A percentile compares a stretch with the other conserved stretches of the same genome.
Evolutionary conservation across 2,329 filamentous ascomycete genomes (phyloP).

Genomic region (Xylaria sp.): DNA sequence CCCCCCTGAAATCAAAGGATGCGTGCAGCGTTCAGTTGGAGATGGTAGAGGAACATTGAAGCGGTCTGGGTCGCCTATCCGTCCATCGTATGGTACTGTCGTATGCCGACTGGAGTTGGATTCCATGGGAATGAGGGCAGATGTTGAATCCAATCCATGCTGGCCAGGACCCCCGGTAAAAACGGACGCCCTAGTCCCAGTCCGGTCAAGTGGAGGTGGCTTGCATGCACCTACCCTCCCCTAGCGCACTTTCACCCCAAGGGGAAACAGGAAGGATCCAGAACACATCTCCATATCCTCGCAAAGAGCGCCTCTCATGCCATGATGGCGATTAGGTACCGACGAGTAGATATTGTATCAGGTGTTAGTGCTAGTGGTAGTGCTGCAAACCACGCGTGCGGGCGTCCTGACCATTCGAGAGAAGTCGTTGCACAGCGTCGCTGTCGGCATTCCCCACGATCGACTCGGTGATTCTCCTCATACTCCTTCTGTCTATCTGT

Average conservation of each 20-base stretch:
- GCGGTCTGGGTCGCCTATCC: background rate
- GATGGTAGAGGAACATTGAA: background rate
- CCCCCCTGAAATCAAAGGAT: background rate
- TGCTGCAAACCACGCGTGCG: constrained; percentile 8
- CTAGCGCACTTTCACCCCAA: constrained; percentile 23
- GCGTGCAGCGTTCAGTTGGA: background rate
- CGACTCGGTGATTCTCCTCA: constrained; percentile 18
- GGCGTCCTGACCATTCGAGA: background rate
- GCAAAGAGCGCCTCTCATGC: constrained; percentile 13
- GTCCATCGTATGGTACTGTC: background rate
- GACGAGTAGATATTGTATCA: too few species aligned
- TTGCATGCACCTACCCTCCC: constrained; percentile 22
- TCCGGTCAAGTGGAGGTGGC: constrained; percentile 12
- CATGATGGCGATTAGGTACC: constrained; percentile 1
- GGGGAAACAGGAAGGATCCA: constrained; percentile 18
- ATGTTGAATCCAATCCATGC: constrained; percentile 8
- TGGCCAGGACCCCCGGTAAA: constrained; percentile 11
- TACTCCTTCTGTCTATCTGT: constrained; percentile 1
- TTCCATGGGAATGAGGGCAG: background rate
- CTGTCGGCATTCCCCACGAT: constrained; percentile 10
- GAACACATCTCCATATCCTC: constrained; percentile 15
- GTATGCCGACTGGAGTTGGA: background rate
- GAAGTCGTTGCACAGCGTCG: constrained; percentile 17
- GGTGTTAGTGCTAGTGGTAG: too few species aligned
- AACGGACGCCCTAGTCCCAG: constrained; percentile 13